Evolutionary conservation across 2,329 filamentous ascomycete genomes (phyloP), one percentile per base, ranked within the genome.

Genomic region (Anthostomella pinea): DNA sequence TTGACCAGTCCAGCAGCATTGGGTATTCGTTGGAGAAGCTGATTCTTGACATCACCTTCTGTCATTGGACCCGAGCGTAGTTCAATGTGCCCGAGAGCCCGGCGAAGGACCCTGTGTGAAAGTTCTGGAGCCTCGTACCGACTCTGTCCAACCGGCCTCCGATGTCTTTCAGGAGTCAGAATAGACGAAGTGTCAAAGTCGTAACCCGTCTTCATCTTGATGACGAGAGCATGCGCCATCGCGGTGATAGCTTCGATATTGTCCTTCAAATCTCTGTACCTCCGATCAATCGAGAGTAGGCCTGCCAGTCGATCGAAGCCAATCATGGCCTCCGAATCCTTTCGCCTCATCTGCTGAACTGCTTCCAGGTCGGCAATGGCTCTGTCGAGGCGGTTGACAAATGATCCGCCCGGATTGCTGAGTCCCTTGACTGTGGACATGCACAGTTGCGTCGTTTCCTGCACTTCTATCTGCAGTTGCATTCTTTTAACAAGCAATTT

Each of bases 81-180:
- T 8, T 52, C 36, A 7, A 60, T 41, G 7, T 31, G 34, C 16
- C 33, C 36, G 8, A 60, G 43, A 7, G 56, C 55, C 22, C 46
- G 32, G 6, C 42, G 35, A 18, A 56, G 18, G 34, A 39, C 43
- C 11, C 40, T 36, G 19, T 17, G 7, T n/a, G n/a, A n/a, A n/a
- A n/a, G n/a, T n/a, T n/a, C n/a, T n/a, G n/a, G n/a, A 16, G 42
- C 30, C 13, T 25, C 10, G n/a, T 45, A 40, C 7, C 34, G 41
- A 8, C 38, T 10, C 21, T 35, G 17, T 22, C 45, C 35, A 16
- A 10, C 28, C 7, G 7, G 30, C 10, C 31, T 41, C 9, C 27
- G 8, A 26, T 31, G 35, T 6, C n/a, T 15, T 5, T 48, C 31
- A 8, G 40, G 38, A 8, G 35, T 25, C n/a, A 58, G 33, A 5